A percentile compares a stretch with the other conserved stretches of the same genome.
These are phyloP conservation scores for Penicillium sumatraense DNA, from an alignment of 2,329 filamentous ascomycete genomes.

Conservation along the genomic window DNA sequence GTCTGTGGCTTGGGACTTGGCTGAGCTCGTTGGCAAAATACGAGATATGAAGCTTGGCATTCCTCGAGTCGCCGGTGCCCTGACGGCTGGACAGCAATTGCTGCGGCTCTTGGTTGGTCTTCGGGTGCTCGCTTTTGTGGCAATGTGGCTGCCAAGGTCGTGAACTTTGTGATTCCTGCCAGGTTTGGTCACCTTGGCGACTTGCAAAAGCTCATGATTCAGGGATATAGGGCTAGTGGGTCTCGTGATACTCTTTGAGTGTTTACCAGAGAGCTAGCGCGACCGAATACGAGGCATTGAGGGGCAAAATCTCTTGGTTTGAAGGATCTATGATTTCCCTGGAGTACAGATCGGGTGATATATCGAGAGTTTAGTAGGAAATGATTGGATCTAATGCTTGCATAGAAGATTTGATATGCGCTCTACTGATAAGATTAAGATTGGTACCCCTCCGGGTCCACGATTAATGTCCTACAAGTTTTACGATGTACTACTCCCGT, in stretches of 20 bases:
- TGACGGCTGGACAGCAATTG: too few relatives aligned
- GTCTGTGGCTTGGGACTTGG: not conserved
- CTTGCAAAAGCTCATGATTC: not conserved
- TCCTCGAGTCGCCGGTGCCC: not conserved
- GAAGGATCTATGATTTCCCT: not conserved
- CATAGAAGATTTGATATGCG: too few relatives aligned
- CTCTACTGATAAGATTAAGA: too few relatives aligned
- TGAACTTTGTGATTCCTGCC: not conserved
- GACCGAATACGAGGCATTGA: not conserved
- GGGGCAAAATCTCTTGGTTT: not conserved
- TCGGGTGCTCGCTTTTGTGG: not conserved
- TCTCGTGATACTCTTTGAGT: not conserved
- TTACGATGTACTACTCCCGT: too few relatives aligned
- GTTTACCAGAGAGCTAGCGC: not conserved
- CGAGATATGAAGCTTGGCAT: slow-evolving; percentile 1
- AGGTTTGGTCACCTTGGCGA: not conserved
- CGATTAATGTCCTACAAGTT: too few relatives aligned
- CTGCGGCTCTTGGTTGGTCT: not conserved
- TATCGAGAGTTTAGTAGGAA: too few relatives aligned
- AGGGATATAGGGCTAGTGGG: not conserved
- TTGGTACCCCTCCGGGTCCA: too few relatives aligned
- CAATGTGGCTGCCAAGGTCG: not conserved
- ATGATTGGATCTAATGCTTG: too few relatives aligned
- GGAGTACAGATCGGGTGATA: not conserved
- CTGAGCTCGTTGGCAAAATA: not conserved